phyloP scores from a whole-genome alignment of 306 rosid genomes.

The Sechiopsis laciniata region DNA sequence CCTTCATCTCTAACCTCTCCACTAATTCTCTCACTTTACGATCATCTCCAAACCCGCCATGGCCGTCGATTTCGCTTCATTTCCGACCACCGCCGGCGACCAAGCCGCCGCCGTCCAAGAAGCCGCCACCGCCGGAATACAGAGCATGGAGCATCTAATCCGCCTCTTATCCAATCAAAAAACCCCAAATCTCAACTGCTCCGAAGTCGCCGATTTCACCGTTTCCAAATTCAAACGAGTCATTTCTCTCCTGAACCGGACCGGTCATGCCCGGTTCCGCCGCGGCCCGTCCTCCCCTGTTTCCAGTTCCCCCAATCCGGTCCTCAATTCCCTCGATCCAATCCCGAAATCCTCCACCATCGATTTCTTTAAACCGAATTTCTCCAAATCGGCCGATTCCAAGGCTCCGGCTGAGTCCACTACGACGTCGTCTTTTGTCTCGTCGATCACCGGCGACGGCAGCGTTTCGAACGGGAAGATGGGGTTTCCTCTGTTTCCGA shows the following conservation, averaged over 20 bases:
- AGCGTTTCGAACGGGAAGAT: conserved; percentile 63
- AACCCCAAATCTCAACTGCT: conserved; percentile 36
- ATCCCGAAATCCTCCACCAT: background rate
- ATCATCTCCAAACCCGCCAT: conserved; percentile 13
- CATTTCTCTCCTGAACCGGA: conserved; percentile 57
- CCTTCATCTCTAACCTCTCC: background rate
- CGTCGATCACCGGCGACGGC: conserved; percentile 65
- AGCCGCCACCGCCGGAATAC: conserved; percentile 56
- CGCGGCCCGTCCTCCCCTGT: conserved; percentile 43
- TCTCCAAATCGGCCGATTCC: background rate
- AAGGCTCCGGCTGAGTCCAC: conserved; percentile 28
- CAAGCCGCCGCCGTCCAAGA: conserved; percentile 48
- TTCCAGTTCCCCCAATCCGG: background rate
- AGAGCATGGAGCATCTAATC: conserved; percentile 70
- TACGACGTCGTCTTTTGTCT: conserved; percentile 54
- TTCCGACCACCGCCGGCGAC: conserved; percentile 34
- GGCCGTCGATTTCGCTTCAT: conserved; percentile 44
- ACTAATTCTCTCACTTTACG: background rate
- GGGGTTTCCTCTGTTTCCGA: conserved; percentile 29
- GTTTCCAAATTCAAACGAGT: conserved; percentile 61
- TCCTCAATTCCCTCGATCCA: background rate
- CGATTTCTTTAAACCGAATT: background rate
- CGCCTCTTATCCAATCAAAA: conserved; percentile 35
- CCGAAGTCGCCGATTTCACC: conserved; percentile 62
- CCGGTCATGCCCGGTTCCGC: conserved; percentile 87